Conservation (phyloP, 2,329 filamentous ascomycete species). For the Pseudogymnoascus sp. region DNA sequence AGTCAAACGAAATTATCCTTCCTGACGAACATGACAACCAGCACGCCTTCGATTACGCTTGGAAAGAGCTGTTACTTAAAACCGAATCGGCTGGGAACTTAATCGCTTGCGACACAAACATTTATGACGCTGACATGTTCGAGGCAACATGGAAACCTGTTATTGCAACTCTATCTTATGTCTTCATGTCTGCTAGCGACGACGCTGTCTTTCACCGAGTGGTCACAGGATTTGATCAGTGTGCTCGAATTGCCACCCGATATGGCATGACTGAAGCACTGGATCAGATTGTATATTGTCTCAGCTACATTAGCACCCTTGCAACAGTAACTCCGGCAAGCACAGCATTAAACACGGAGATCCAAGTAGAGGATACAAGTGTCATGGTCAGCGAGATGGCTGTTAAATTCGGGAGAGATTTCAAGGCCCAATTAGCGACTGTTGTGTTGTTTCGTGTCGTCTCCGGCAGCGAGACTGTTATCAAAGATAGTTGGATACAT, state of each 20-base stretch:
- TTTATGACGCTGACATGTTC: conserved; percentile 98
- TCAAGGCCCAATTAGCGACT: conserved; percentile 86
- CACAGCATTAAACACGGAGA: conserved; percentile 87
- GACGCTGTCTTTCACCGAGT: conserved; percentile 92
- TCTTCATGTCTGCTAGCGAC: conserved; percentile 97
- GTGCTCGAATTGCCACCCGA: conserved; percentile 81
- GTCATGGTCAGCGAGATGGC: conserved; percentile 99
- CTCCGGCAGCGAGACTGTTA: conserved; percentile 71
- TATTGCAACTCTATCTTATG: conserved; percentile 88
- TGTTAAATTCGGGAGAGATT: conserved; percentile 89
- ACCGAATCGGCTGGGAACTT: conserved; percentile 68
- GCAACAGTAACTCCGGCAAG: conserved; percentile 69
- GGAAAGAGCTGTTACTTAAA: conserved; percentile 89
- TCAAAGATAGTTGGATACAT: conserved; percentile 70
- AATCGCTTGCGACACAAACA: conserved; percentile 77
- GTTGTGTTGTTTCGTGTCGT: conserved; percentile 93
- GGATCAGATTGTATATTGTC: conserved; percentile 84
- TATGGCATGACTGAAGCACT: conserved; percentile 79
- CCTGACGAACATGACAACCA: conserved; percentile 97
- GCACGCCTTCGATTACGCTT: conserved; percentile 93
- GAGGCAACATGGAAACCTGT: conserved; percentile 92
- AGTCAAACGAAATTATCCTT: conserved; percentile 87
- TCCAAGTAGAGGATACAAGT: conserved; percentile 82
- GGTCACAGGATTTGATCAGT: conserved; percentile 92
- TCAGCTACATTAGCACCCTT: conserved; percentile 85